Base-by-base conservation (phyloP, 2,329 filamentous ascomycete species). In the Myriosclerotinia duriaeana region DNA sequence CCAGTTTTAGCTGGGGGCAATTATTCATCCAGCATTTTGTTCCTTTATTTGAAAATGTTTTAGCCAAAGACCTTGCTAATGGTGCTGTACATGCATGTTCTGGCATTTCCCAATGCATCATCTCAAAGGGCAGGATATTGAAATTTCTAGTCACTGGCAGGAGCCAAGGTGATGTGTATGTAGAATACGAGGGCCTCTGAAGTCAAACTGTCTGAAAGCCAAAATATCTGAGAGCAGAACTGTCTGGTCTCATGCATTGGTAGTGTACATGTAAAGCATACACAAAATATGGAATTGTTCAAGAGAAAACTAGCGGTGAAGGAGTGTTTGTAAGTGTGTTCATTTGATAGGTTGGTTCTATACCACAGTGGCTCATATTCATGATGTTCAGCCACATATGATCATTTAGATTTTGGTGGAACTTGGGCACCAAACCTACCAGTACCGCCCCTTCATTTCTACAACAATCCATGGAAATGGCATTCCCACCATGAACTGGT, bases 331-430 rank as follows among this genome's bases (percentile, higher is more conserved):
- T 44, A 17, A 44, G 14, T 20, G 44, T 46, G 7, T 8, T 17
- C 44, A 46, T n/a, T 15, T 46, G 44, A 46, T 20, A 5, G 4
- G 44, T 7, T 46, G 5, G 8, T 46, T 3, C 8, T 26, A 17
- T 58, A 14, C 38, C 38, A 58, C 22, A 30, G 55, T 58, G 55
- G 55, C 42, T 48, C 11, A n/a, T 20, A 46, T 59, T 30, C 20
- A 36, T 15, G 5, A 9, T 36, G 26, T 20, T 22, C 42, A 59
- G 55, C 55, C 55, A 59, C 55, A 59, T 1, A n/a, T n/a, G n/a
- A n/a, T n/a, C n/a, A n/a, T n/a, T n/a, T n/a, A n/a, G n/a, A n/a
- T n/a, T n/a, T n/a, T n/a, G n/a, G n/a, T n/a, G n/a, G n/a, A n/a
- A n/a, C n/a, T n/a, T n/a, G n/a, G n/a, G n/a, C n/a, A n/a, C n/a